Conservation (phyloP, 2,329 filamentous ascomycete species). For the Epichloe gansuensis region DNA sequence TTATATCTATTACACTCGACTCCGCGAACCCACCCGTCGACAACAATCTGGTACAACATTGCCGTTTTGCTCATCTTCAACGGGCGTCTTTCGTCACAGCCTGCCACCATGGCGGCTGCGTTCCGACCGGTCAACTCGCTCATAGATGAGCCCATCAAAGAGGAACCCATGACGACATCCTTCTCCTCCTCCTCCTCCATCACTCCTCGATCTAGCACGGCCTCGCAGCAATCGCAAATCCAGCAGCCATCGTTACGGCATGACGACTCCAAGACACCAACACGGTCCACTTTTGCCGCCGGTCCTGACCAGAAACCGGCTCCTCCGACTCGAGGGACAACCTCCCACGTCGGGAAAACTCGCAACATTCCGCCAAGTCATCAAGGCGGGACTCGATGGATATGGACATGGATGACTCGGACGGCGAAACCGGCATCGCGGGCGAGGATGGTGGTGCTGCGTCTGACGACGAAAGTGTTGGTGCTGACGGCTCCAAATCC, state of each 20-base stretch:
- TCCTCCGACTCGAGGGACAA: slow-evolving; percentile 34
- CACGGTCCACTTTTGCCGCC: slow-evolving; percentile 40
- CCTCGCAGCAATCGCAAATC: slow-evolving; percentile 19
- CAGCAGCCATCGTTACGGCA: slow-evolving; percentile 13
- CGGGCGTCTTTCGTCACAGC: neutral
- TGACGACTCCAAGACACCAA: slow-evolving; percentile 49
- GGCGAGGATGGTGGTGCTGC: slow-evolving; percentile 37
- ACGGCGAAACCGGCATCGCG: slow-evolving; percentile 40
- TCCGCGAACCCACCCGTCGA: neutral
- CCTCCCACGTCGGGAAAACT: slow-evolving; percentile 31
- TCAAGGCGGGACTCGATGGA: slow-evolving; percentile 47
- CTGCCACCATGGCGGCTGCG: slow-evolving; percentile 31
- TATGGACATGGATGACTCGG: slow-evolving; percentile 65
- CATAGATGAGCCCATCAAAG: slow-evolving; percentile 18
- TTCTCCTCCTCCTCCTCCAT: slow-evolving; percentile 16
- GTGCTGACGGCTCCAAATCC: slow-evolving; percentile 53
- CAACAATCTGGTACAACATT: neutral
- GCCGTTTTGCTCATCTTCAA: neutral
- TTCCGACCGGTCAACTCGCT: slow-evolving; percentile 37
- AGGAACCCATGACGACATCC: slow-evolving; percentile 24
- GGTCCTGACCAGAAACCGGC: slow-evolving; percentile 40
- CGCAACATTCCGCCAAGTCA: slow-evolving; percentile 50
- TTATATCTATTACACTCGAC: neutral
- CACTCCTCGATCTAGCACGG: slow-evolving; percentile 24
- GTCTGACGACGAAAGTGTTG: slow-evolving; percentile 55